phyloP scores from a whole-genome alignment of 345 rosid species.

The Kandelia obovata region DNA sequence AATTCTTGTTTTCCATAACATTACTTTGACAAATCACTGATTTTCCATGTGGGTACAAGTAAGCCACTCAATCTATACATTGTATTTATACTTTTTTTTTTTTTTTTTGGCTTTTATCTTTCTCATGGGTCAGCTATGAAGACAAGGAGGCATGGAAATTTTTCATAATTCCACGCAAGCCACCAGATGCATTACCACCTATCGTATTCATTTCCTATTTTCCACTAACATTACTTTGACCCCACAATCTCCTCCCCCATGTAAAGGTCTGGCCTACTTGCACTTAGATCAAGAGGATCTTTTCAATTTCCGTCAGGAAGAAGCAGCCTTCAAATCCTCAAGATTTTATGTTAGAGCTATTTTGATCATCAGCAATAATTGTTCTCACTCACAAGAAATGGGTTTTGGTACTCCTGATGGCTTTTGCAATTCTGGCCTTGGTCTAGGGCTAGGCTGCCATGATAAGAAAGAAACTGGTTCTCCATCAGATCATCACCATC shows the following conservation, averaged over 20 bases:
- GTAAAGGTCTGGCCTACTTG: not conserved
- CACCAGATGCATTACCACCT: not conserved
- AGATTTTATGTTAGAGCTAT: not conserved
- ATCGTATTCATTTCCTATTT: conserved; percentile 12
- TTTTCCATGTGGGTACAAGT: conserved; percentile 36
- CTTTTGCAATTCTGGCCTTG: not conserved
- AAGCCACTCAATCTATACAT: conserved; percentile 15
- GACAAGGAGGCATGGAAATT: conserved; percentile 8
- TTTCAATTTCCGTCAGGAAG: not conserved
- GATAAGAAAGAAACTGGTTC: not conserved
- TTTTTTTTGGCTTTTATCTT: not conserved
- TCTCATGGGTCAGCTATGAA: conserved; percentile 23
- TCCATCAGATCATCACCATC: not conserved
- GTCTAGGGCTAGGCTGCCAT: not conserved
- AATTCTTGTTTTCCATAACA: conserved; percentile 16
- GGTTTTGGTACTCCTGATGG: not conserved
- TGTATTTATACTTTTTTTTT: not conserved
- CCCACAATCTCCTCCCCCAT: not conserved
- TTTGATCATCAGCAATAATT: not conserved
- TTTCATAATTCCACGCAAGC: conserved; percentile 15
- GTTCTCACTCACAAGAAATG: not conserved
- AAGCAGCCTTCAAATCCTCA: not conserved
- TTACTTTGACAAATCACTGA: not conserved
- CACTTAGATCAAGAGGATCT: not conserved
- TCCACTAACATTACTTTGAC: conserved; percentile 9